Base-by-base conservation (phyloP, 371 early-diverging fungal genomes). In the Mycotypha africana region DNA sequence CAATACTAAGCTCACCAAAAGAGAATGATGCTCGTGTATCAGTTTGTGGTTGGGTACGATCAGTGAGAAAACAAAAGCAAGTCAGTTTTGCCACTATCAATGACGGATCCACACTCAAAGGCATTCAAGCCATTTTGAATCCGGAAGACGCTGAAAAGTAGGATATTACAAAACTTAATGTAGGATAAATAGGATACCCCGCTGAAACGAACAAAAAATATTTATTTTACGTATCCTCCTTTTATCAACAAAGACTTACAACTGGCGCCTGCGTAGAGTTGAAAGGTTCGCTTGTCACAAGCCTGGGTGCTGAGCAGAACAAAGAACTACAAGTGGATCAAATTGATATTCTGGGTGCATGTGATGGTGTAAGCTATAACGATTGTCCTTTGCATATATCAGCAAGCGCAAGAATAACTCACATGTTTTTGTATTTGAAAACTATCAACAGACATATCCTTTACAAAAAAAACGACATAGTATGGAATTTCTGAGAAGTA, bases 401-500 rank as follows among this genome's bases (percentile, higher is more conserved):
- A 21, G n/a, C n/a, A n/a, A n/a, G n/a, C n/a, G n/a, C n/a, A n/a
- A n/a, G n/a, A n/a, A n/a, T n/a, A n/a, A n/a, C n/a, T n/a, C n/a
- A n/a, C n/a, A n/a, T n/a, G n/a, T n/a, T n/a, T n/a, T n/a, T n/a
- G n/a, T n/a, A n/a, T n/a, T n/a, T n/a, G n/a, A n/a, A n/a, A n/a
- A n/a, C n/a, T n/a, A n/a, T n/a, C n/a, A n/a, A n/a, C 56, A 86
- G 84, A 62, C 75, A 11, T 95, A 93, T 47, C 95, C 95, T 2
- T 62, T 95, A 36, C 92, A 92, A 67, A 93, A 93, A 74, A 90
- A 90, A 49, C 70, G 79, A 17, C 88, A 91, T 49, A 65, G 85
- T 0, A 60, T 81, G 15, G 93, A 92, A 46, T 90, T 87, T 63
- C 53, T 94, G 42, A 78, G 95, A 47, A 82, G 83, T 17, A 80